Evolutionary conservation across 2,329 filamentous ascomycete species (phyloP).

Genomic region (Thielaviopsis musarum): DNA sequence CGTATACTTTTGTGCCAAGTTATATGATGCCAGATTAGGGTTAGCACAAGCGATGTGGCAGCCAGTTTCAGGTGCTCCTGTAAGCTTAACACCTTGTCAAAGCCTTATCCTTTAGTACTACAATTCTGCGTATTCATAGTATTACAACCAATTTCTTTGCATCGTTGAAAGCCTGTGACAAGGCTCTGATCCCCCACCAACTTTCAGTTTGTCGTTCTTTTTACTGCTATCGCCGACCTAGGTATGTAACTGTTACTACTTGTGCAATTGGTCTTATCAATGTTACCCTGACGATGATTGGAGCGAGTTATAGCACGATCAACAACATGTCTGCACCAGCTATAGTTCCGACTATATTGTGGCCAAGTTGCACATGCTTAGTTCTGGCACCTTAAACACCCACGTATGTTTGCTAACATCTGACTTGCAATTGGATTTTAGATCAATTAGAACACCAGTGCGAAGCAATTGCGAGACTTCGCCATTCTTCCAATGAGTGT

Average conservation of each 20-base stretch:
- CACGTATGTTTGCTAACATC: not conserved
- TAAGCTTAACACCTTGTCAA: not conserved
- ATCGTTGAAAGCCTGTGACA: not conserved
- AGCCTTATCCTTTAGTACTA: not conserved
- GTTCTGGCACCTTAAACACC: not conserved
- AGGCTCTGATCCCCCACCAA: not conserved
- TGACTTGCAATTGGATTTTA: not conserved
- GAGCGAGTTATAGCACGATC: not conserved
- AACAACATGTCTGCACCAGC: not conserved
- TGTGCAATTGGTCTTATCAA: not conserved
- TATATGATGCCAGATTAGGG: not conserved
- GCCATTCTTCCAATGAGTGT: not conserved
- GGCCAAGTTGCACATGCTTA: conserved; percentile 11
- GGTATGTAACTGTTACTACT: not conserved
- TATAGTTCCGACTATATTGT: not conserved
- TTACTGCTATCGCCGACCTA: not conserved
- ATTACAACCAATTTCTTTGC: too few species aligned
- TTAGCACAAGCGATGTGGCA: not conserved
- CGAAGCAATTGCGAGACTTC: not conserved
- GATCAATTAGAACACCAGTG: not conserved
- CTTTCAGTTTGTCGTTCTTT: not conserved
- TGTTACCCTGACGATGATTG: not conserved
- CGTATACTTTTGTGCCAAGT: too few species aligned
- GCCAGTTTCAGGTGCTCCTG: not conserved
- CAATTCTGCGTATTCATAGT: not conserved